These are phyloP conservation scores for Kodamaea laetipori DNA, from an alignment of 805 yeast species.

Conservation along the genomic window DNA sequence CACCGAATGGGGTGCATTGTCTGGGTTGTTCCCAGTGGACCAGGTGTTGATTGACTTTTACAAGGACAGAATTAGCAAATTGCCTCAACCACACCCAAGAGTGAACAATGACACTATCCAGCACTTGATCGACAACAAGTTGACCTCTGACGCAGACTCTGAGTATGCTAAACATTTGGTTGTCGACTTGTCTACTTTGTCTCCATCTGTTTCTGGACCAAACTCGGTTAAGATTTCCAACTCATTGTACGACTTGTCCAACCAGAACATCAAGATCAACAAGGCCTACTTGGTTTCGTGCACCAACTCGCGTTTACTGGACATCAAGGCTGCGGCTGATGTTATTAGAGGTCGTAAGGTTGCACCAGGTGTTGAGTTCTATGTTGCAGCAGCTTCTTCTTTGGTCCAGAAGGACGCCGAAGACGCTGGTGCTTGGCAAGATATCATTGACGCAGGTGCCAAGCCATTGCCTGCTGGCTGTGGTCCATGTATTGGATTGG, in stretches of 20 bases:
- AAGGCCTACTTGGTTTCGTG: conserved; percentile 98
- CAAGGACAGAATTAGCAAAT: conserved; percentile 50
- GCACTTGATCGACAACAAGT: conserved; percentile 46
- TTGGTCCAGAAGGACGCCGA: conserved; percentile 93
- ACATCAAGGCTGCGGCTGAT: conserved; percentile 91
- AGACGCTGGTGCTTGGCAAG: conserved; percentile 88
- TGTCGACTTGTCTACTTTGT: conserved; percentile 74
- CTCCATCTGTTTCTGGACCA: conserved; percentile 94
- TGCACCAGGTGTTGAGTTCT: conserved; percentile 89
- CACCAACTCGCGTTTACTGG: conserved; percentile 92
- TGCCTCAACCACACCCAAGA: conserved; percentile 81
- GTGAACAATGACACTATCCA: conserved; percentile 64
- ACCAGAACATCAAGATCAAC: conserved; percentile 73
- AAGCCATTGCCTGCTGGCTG: conserved; percentile 96
- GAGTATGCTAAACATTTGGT: conserved; percentile 84
- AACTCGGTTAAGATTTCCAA: conserved; percentile 92
- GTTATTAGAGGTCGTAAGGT: conserved; percentile 80
- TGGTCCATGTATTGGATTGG: conserved; percentile 98
- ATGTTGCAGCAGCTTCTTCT: conserved; percentile 96
- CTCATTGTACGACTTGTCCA: conserved; percentile 72
- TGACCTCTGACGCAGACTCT: conserved; percentile 72
- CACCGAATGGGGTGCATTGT: conserved; percentile 97
- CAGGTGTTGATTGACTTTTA: conserved; percentile 76
- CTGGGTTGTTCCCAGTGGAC: conserved; percentile 98
- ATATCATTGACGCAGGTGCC: conserved; percentile 88